A percentile compares a stretch with the other conserved stretches of the same genome.
These are phyloP conservation scores for Leccinum griseonigrum DNA, from an alignment of 1,284 basidiomycete species.

Conservation along the genomic window DNA sequence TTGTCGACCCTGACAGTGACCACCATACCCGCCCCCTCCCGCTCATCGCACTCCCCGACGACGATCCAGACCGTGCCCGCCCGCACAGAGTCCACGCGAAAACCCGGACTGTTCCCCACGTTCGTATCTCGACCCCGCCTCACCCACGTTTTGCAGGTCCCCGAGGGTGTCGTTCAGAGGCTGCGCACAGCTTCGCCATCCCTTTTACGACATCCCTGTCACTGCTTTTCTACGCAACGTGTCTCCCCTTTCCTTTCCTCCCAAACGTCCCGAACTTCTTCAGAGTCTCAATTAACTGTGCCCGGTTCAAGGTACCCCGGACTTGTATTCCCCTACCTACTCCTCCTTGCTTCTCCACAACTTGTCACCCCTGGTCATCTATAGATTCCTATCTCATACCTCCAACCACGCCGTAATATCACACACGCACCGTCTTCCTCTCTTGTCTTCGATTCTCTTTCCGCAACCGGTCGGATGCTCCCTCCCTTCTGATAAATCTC, in stretches of 20 bases:
- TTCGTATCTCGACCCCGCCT: constrained; percentile 25
- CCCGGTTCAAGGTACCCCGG: constrained; percentile 30
- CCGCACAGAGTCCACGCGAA: constrained; percentile 1
- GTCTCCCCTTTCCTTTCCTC: constrained; percentile 17
- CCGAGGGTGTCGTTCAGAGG: constrained; percentile 18
- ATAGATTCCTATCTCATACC: constrained; percentile 31
- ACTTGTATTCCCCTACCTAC: constrained; percentile 21
- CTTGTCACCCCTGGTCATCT: constrained; percentile 18
- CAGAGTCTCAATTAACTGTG: constrained; percentile 22
- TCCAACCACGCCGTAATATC: constrained; percentile 27
- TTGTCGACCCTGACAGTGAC: constrained; percentile 7
- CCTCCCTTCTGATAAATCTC: constrained; percentile 22
- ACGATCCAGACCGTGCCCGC: neutral
- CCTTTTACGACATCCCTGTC: constrained; percentile 26
- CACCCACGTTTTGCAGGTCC: constrained; percentile 24
- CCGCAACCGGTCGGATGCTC: constrained; percentile 23
- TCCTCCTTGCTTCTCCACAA: constrained; percentile 14
- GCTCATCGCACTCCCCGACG: constrained; percentile 2
- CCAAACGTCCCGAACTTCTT: constrained; percentile 13
- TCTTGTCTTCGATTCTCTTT: constrained; percentile 24
- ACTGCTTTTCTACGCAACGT: constrained; percentile 24
- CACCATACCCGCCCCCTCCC: neutral
- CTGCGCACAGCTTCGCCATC: constrained; percentile 24
- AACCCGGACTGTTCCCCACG: constrained; percentile 24
- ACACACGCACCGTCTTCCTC: constrained; percentile 19